Evolutionary conservation across 345 rosid genomes (phyloP), one percentile per base, ranked within the genome.

Genomic region (Pugionium dolabratum): DNA sequence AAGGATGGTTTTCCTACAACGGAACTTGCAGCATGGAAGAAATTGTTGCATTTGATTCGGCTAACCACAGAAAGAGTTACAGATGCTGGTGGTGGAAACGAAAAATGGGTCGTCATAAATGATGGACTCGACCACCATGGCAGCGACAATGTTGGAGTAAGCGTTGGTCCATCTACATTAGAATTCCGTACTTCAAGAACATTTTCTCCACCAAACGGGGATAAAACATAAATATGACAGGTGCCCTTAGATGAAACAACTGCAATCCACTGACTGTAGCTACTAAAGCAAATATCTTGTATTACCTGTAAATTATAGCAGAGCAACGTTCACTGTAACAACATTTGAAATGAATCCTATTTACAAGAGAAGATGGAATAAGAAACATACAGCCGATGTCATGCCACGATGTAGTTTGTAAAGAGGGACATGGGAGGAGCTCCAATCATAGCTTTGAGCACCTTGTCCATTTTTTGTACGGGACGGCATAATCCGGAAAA

Each of bases 351-450:
- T 7, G 32, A 48, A 72, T 18, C 55, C 62, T 42, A 26, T 25
- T 25, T 47, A 33, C 27, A 37, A 64, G 55, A 66, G 52, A 61
- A 10, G 47, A 65, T 50, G 44, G 46, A 50, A 33, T 45, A 5
- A 47, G 44, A 57, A 71, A 77, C 91, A 56, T 81, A 90, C 99
- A 52, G 99, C 97, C 54, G 95, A 83, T 74, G 99, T 94, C 80
- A 94, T 81, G 74, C 99, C 99, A 56, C 97, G 91, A 67, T 91
- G 97, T 40, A 94, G 90, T 86, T 91, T 94, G 83, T 94, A 94
- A 50, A 94, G 95, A 77, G 88, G 97, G 54, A 87, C 96, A 71
- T 91, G 96, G 33, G 99, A 84, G 55, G 95, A 85, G 69, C 82
- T 87, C 99, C 95, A 83, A 54, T 94, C 91, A 76, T 84, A 82